Conservation (phyloP, 2,329 filamentous ascomycete genomes). For the Fusarium sp. region DNA sequence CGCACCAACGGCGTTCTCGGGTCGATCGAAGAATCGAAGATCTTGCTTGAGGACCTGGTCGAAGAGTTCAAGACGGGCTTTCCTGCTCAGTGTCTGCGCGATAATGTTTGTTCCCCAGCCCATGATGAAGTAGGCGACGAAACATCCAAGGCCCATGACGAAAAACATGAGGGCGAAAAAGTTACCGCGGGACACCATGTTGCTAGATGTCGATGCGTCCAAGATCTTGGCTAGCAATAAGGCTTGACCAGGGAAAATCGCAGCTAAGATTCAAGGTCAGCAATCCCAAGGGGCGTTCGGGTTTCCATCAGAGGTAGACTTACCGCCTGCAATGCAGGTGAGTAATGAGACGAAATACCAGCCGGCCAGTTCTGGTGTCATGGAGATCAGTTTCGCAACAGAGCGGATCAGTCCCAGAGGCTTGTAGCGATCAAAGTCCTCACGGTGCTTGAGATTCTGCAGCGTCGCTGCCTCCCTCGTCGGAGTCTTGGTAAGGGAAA, state of each 20-base stretch:
- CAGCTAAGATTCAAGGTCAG: neutral
- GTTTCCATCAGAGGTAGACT: neutral
- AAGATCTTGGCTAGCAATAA: neutral
- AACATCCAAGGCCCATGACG: conserved; percentile 52
- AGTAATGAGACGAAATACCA: neutral
- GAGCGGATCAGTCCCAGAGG: neutral
- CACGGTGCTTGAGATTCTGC: neutral
- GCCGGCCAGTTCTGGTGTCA: neutral
- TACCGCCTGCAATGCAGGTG: neutral
- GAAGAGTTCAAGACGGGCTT: conserved; percentile 2
- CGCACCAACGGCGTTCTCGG: conserved; percentile 48
- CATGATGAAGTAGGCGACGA: conserved; percentile 48
- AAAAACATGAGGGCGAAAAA: conserved; percentile 61
- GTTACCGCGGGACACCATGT: conserved; percentile 46
- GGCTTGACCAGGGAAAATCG: neutral
- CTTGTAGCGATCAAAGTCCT: neutral
- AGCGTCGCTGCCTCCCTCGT: neutral
- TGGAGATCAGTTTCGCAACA: neutral
- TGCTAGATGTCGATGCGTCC: conserved; percentile 41
- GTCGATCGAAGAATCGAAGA: conserved; percentile 51
- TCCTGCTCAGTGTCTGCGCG: neutral
- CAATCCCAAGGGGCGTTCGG: neutral
- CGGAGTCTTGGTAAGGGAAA: neutral
- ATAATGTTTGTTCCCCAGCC: conserved; percentile 7
- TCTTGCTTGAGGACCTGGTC: conserved; percentile 46